Evolutionary conservation across 345 rosid genomes (phyloP), one percentile per base, ranked within the genome.

Genomic region (Corchorus olitorius): DNA sequence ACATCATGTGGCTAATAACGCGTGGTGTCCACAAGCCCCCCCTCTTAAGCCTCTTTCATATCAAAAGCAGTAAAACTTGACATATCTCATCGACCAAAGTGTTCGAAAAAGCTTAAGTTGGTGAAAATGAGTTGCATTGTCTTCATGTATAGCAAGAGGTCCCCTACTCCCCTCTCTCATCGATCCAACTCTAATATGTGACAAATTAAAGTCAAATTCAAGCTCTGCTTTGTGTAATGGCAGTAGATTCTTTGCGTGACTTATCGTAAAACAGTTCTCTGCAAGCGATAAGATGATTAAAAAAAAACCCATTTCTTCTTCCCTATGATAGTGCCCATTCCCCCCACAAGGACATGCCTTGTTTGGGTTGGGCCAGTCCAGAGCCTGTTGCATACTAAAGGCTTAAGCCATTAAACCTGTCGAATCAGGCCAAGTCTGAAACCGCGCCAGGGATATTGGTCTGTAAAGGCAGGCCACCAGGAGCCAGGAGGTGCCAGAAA

Each of bases 21-120:
- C 68, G 49, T 70, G 83, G 79, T 52, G 48, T 43, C 77, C 86
- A 80, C 56, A 77, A 65, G 81, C 70, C 61, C 13, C 1, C 15
- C 4, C n/a, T 39, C 11, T 7, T 5, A 10, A 10, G 61, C 20
- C 46, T 58, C 67, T 76, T 33, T 19, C 39, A 35, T 27, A 27
- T 3, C 69, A 20, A 78, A 59, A 73, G 74, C 55, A 52, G 48
- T 17, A 22, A 50, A 35, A 39, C 19, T 59, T 6, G 11, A 20
- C 27, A 27, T 16, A 69, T 33, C 53, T 27, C 13, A 61, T 33
- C 27, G 39, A 5, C 41, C 58, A 49, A 27, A 8, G 35, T 70
- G 41, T 27, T 58, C 37, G 13, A 15, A 15, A 59, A 59, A 46
- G 58, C 58, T 17, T 48, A 3, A 34, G 66, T 5, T 16, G 16